These are phyloP conservation scores for Anthostomella pinea DNA, from an alignment of 2,329 filamentous ascomycete species.

Conservation along the genomic window DNA sequence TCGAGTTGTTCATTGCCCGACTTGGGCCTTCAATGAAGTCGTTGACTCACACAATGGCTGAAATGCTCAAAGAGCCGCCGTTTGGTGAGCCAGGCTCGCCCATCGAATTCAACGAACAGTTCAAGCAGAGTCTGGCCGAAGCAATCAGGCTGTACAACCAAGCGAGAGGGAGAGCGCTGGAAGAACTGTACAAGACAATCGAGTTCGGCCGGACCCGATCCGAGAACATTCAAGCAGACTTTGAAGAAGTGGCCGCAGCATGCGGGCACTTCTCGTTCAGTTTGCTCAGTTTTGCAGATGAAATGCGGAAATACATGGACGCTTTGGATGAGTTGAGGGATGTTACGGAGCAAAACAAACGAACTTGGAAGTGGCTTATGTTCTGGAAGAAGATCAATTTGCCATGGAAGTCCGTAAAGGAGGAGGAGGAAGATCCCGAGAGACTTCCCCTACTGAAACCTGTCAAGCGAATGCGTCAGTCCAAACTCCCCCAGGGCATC, in stretches of 20 bases:
- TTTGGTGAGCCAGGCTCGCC: conserved; percentile 68
- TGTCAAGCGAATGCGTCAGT: conserved; percentile 49
- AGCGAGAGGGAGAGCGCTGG: conserved; percentile 72
- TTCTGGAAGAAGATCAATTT: conserved; percentile 59
- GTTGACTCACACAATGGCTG: conserved; percentile 83
- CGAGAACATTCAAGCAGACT: conserved; percentile 80
- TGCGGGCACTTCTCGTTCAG: conserved; percentile 96
- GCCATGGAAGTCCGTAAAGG: conserved; percentile 26
- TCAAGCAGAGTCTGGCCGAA: conserved; percentile 74
- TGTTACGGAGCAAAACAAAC: conserved; percentile 57
- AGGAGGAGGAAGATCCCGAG: conserved; percentile 39
- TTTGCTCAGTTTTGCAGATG: conserved; percentile 84
- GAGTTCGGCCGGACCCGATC: conserved; percentile 67
- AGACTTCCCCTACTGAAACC: conserved; percentile 39
- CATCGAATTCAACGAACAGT: conserved; percentile 75
- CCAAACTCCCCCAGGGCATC: conserved; percentile 54
- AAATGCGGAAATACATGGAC: conserved; percentile 78
- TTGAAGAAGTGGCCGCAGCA: conserved; percentile 95
- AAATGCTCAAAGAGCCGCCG: conserved; percentile 83
- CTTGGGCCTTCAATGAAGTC: conserved; percentile 96
- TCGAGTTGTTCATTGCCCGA: conserved; percentile 82
- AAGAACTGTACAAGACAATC: conserved; percentile 76
- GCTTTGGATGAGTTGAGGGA: conserved; percentile 84
- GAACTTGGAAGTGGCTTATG: conserved; percentile 81
- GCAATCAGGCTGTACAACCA: conserved; percentile 77